A percentile compares a stretch with the other conserved stretches of the same genome.
Conservation (phyloP, 768 basidiomycete species). For the Termitomyces sp. region DNA sequence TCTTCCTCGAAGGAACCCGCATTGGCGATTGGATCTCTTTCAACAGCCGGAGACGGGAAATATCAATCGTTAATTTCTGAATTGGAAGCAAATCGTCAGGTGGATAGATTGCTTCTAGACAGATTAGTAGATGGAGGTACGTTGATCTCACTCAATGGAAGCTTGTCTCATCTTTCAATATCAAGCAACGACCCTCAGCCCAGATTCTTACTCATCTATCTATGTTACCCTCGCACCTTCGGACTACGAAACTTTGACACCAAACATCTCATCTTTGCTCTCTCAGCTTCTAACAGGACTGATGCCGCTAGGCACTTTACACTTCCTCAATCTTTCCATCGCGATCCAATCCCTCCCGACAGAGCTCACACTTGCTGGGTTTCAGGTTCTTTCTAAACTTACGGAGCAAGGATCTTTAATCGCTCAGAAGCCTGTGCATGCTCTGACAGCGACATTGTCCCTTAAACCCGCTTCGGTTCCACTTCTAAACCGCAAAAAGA, state of each 20-base stretch:
- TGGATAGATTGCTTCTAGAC: constrained; percentile 81
- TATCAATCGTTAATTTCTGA: constrained; percentile 67
- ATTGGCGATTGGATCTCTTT: constrained; percentile 72
- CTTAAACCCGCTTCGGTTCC: constrained; percentile 43
- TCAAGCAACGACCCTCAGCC: constrained; percentile 51
- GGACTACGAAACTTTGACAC: constrained; percentile 55
- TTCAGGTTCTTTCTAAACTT: constrained; percentile 44
- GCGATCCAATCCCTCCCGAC: constrained; percentile 40
- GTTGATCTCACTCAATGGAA: constrained; percentile 11
- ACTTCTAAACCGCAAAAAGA: constrained; percentile 46
- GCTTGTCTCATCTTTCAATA: constrained; percentile 5
- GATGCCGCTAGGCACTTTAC: constrained; percentile 61
- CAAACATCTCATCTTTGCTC: constrained; percentile 51
- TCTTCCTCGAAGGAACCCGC: constrained; percentile 38
- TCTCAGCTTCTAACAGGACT: constrained; percentile 55
- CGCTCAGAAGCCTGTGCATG: constrained; percentile 65
- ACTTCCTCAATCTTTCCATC: constrained; percentile 50
- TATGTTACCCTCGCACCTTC: constrained; percentile 58
- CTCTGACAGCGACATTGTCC: constrained; percentile 32
- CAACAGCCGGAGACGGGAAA: constrained; percentile 72
- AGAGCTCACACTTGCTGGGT: constrained; percentile 62
- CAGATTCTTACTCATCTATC: constrained; percentile 55
- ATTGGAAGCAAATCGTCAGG: constrained; percentile 45
- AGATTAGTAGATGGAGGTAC: constrained; percentile 76
- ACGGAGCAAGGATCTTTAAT: constrained; percentile 40